Percentiles rank a stretch among this genome's conserved stretches.
Evolutionary conservation across 768 basidiomycete species (phyloP).

Genomic region (Hydnomerulius pinastri): DNA sequence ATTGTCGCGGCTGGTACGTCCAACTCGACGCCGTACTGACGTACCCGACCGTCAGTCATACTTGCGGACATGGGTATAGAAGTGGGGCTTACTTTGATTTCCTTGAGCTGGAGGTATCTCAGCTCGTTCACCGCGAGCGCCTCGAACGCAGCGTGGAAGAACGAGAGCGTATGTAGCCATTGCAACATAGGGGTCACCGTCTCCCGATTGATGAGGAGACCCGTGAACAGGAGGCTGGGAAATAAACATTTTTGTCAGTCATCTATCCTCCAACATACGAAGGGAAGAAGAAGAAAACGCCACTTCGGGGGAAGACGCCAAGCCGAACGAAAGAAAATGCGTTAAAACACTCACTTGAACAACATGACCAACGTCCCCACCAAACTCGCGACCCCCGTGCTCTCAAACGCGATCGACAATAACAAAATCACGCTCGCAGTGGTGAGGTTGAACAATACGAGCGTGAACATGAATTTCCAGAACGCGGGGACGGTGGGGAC

Average conservation of each 20-base stretch:
- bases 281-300: no score
- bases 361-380: conserved; percentile 97
- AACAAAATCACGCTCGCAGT: conserved; percentile 91
- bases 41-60: conserved; percentile 8
- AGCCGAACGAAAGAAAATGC: no score
- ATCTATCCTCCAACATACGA: no score
- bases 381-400: conserved; percentile 85
- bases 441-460: conserved; percentile 96
- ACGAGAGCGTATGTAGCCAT: conserved; percentile 90
- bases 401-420: conserved; percentile 86
- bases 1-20: conserved; percentile 97
- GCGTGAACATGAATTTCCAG: conserved; percentile 97
- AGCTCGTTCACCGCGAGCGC: conserved; percentile 97
- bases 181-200: conserved; percentile 69
- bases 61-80: neutral
- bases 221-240: conserved; percentile 94
- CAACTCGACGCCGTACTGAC: conserved; percentile 92
- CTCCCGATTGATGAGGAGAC: conserved; percentile 92
- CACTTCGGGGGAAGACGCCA: no score
- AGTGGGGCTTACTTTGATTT: conserved; percentile 73
- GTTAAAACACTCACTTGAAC: conserved; percentile 87
- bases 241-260: no score
- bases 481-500: conserved; percentile 88
- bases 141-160: conserved; percentile 99
- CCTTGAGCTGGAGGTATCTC: conserved; percentile 88